Evolutionary conservation across 495 filamentous ascomycete genomes (phyloP), one percentile per base, ranked within the genome.

Genomic region (Lasiosphaeria hispida): DNA sequence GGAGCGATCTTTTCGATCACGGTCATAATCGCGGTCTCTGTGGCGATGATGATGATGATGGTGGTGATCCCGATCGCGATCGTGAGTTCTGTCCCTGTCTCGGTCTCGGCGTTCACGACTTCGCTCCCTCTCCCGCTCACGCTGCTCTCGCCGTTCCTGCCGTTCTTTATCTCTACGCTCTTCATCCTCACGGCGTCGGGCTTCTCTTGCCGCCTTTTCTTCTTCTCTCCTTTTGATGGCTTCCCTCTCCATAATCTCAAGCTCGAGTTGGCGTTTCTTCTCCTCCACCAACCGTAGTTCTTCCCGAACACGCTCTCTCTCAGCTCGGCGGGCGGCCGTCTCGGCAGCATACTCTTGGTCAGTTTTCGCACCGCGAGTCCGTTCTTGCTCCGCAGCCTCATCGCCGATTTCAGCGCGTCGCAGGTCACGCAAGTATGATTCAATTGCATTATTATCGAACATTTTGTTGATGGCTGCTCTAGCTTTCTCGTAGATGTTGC

Each of bases 291-390:
- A 79, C 55, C 83, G 74, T 39, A 86, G 81, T 59, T 88, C 85
- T 48, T 84, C 83, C 63, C 84, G 83, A 15, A 83, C 73, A 34
- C 78, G 83, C 18, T 87, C 87, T 45, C 87, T 82, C 61, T 85
- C 83, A 10, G 81, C 80, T 3, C 83, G 76, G 56, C 85, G 83
- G n/a, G 71, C 76, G n/a, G 83, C 84, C 1, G 89, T 84, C 58
- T 91, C 84, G 37, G 77, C 76, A 11, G 85, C 88, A 64, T 93
- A 96, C 52, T 92, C 87, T 44, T 86, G 87, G 61, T 96, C 91
- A 6, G 87, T 91, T 69, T 90, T 96, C 59, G 82, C 82, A 3
- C 92, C 92, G 23, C 81, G 79, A 19, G 72, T 61, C 56, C 85
- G 75, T 66, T 96, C 92, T 57, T 85, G 80, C 3, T 75, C 75